Evolutionary conservation across 805 yeast species (phyloP).

Genomic region (Saccharomycopsis javanensis): DNA sequence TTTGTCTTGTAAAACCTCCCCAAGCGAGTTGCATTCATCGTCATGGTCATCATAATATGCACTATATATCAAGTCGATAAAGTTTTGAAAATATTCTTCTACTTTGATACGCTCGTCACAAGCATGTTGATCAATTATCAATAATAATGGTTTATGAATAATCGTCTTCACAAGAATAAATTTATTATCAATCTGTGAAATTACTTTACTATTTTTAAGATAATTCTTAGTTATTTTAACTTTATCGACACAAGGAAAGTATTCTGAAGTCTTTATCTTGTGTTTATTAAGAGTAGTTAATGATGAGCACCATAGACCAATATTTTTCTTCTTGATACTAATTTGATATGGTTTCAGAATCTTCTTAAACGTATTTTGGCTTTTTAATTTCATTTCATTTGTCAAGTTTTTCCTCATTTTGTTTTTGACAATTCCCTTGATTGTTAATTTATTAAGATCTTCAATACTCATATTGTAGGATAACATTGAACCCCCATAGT

Average conservation of each 20-base stretch:
- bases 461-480: no score
- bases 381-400: background rate
- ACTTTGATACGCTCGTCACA: constrained; percentile 65
- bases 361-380: background rate
- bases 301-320: background rate
- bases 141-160: constrained; percentile 21
- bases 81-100: constrained; percentile 38
- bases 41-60: background rate
- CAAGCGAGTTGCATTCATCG: background rate
- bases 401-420: background rate
- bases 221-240: constrained; percentile 21
- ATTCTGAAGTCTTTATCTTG: constrained; percentile 6
- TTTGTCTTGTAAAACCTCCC: background rate
- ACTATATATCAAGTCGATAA: constrained; percentile 21
- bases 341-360: background rate
- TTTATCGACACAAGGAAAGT: constrained; percentile 8
- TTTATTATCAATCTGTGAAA: constrained; percentile 54
- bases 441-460: no score
- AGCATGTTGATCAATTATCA: constrained; percentile 74
- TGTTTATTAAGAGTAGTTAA: background rate
- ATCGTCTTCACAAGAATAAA: constrained; percentile 43
- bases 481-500: no score
- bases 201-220: constrained; percentile 26
- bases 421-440: background rate
- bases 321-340: background rate